Conservation (phyloP, 176 grass and related monocot genomes). For the Dendrocalamus sinicus region DNA sequence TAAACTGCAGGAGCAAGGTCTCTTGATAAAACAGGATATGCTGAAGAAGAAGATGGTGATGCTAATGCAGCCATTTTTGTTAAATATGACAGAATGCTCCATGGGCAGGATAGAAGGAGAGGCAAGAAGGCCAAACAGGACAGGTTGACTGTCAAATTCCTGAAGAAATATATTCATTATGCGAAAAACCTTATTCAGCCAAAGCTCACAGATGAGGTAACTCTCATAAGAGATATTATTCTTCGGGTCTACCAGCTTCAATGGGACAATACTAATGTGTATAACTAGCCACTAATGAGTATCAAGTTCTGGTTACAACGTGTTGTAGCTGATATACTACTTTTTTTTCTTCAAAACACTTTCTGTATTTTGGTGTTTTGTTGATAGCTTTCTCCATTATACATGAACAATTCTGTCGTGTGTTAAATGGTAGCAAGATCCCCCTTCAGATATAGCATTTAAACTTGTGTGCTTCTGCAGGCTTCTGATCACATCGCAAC, state of each 20-base stretch:
- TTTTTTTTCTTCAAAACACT: neutral
- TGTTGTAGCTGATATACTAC: neutral
- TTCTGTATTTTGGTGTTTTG: neutral
- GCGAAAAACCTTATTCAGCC: conserved; percentile 96
- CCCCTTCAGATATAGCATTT: neutral
- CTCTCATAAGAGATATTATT: conserved; percentile 4
- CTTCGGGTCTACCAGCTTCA: neutral
- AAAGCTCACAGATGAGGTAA: conserved; percentile 93
- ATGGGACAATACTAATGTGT: neutral
- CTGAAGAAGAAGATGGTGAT: conserved; percentile 88
- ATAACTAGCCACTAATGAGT: neutral
- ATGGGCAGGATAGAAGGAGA: conserved; percentile 92
- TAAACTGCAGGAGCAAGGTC: conserved; percentile 56
- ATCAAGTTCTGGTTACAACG: neutral
- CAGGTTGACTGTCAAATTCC: conserved; percentile 81
- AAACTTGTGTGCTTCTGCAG: conserved; percentile 48
- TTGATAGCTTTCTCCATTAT: neutral
- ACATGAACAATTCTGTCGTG: neutral
- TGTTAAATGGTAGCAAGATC: neutral
- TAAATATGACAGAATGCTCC: conserved; percentile 92
- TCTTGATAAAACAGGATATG: conserved; percentile 68
- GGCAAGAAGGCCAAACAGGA: conserved; percentile 88
- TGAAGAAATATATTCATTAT: conserved; percentile 99
- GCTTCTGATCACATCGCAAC: conserved; percentile 97
- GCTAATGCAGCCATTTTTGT: conserved; percentile 82